Evolutionary conservation across 805 yeast species (phyloP), one percentile per base, ranked within the genome.

Genomic region (Blastobotrys muscicola): DNA sequence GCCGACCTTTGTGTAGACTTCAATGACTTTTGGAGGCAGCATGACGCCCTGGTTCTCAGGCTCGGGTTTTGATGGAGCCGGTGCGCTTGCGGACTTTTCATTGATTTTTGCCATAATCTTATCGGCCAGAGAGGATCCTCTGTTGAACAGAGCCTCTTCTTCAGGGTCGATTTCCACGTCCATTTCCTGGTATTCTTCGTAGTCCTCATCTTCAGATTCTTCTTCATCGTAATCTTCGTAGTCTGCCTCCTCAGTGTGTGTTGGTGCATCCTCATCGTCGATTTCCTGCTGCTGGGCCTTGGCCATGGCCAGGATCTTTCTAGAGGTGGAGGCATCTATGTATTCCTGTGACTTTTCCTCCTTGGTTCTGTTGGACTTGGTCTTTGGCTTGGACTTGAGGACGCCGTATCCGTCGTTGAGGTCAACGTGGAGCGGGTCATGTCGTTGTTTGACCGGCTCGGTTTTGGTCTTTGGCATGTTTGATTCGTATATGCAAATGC

Each of bases 21-120:
- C 87, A 56, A 92, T 87, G 44, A 92, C 97, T 61, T 92, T 89
- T 45, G 96, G 96, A 5, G 99, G 98, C 46, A 92, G 71, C 53
- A 83, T 72, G 3, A 90, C 96, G 54, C 85, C 90, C 14, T 60
- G 67, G 11, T 72, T 76, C 41, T 61, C 63, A 33, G 53, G 58
- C 33, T 57, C 64, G 11, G 44, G 56, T 1, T 39, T 39, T 10
- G 33, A 39, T 4, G 36, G 45, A 10, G 42, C 52, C 8, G 42
- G 50, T 12, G 51, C 59, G 34, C 43, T 50, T 47, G 45, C 52
- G 34, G 43, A 44, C 52, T 82, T 80, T 62, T 84, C 92, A 54
- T 80, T 78, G 44, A 90, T 78, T 49, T 87, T 83, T 29, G 87
- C 95, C 83, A 90, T 74, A 53, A 92, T 87, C 57, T 87, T 86